A percentile compares a stretch with the other conserved stretches of the same genome.
Conservation (phyloP, 1,284 basidiomycete genomes). For the Melampsora larici-populina region DNA sequence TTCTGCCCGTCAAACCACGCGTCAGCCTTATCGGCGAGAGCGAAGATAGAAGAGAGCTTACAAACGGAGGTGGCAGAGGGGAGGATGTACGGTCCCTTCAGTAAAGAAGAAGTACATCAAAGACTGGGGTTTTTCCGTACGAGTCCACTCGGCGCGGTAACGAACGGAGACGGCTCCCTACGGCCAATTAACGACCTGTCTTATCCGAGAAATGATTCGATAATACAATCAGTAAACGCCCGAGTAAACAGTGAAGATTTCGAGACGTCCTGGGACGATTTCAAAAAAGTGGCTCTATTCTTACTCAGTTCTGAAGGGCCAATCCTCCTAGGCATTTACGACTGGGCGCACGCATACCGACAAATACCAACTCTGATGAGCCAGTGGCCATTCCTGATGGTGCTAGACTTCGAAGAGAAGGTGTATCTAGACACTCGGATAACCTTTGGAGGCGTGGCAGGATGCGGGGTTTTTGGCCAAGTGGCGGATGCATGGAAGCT, state of each 20-base stretch:
- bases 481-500: slow-evolving; percentile 2
- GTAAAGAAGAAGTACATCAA: neutral
- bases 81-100: slow-evolving; percentile 9
- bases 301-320: neutral
- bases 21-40: neutral
- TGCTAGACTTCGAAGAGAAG: neutral
- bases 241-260: neutral
- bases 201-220: neutral
- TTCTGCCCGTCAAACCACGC: neutral
- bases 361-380: neutral
- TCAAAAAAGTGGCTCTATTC: neutral
- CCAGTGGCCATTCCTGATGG: neutral
- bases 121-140: slow-evolving; percentile 1
- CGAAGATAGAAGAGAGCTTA: neutral
- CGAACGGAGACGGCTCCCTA: slow-evolving; percentile 5
- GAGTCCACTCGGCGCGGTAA: too few species aligned
- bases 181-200: slow-evolving; percentile 11
- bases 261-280: too few species aligned
- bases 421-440: neutral
- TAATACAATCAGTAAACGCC: neutral
- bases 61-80: neutral
- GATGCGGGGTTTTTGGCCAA: slow-evolving; percentile 10
- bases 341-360: slow-evolving; percentile 8
- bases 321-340: neutral
- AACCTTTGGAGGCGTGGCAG: neutral